phyloP scores from a whole-genome alignment of 2,329 filamentous ascomycete species.

The Fusarium incarnatum region DNA sequence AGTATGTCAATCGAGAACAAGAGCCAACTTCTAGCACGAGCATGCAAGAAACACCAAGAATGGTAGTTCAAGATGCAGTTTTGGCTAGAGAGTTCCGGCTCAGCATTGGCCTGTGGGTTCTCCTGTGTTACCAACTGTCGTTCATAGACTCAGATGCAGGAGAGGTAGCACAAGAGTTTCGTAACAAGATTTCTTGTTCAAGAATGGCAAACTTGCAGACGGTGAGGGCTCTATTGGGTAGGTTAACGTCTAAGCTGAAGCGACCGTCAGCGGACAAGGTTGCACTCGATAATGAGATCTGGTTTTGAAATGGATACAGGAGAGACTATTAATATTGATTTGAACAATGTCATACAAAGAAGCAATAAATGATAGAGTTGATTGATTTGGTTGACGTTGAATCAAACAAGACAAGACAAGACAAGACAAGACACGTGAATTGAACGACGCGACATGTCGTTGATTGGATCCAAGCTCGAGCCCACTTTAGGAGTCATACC shows the following conservation, averaged over 20 bases:
- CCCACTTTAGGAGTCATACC: constrained; percentile 15
- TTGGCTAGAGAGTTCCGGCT: background rate
- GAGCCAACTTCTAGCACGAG: constrained; percentile 1
- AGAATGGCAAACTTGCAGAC: constrained; percentile 2
- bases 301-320: background rate
- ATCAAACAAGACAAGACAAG: background rate
- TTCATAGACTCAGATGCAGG: background rate
- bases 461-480: constrained; percentile 23
- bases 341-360: background rate
- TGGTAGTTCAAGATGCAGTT: background rate
- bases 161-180: constrained; percentile 1
- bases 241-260: background rate
- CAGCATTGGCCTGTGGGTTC: constrained; percentile 3
- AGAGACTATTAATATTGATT: background rate
- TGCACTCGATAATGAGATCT: background rate
- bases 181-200: background rate
- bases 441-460: constrained; percentile 16
- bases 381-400: background rate
- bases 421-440: constrained; percentile 6
- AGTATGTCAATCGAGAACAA: constrained; percentile 12
- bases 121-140: background rate
- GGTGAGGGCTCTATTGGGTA: background rate
- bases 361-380: no score
- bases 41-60: background rate
- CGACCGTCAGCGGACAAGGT: background rate